A percentile compares a stretch with the other conserved stretches of the same genome.
These are phyloP conservation scores for Arthroderma sp. DNA, from an alignment of 2,329 filamentous ascomycete species.

Conservation along the genomic window DNA sequence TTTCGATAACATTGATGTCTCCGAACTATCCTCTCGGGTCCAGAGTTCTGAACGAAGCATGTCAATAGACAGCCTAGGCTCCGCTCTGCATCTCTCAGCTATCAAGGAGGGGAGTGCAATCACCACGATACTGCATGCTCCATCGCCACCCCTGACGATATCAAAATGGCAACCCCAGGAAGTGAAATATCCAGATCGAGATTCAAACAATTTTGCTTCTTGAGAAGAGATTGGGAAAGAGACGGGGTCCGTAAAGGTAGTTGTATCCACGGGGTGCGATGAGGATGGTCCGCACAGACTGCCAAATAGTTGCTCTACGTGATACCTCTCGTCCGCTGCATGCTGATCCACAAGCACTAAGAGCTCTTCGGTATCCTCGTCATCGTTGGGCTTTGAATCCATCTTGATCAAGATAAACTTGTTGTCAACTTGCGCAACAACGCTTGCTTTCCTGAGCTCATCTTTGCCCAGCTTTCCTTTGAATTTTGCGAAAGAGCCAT, in stretches of 20 bases:
- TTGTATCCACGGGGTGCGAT: conserved; percentile 14
- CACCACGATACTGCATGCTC: conserved; percentile 31
- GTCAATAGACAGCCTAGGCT: conserved; percentile 59
- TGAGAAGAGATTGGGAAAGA: conserved; percentile 49
- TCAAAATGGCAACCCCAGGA: conserved; percentile 65
- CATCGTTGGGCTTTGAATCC: conserved; percentile 1
- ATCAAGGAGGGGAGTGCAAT: conserved; percentile 56
- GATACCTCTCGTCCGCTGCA: conserved; percentile 78
- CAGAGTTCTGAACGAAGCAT: conserved; percentile 65
- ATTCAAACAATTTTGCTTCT: conserved; percentile 48
- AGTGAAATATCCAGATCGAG: conserved; percentile 44
- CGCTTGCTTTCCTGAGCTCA: conserved; percentile 44
- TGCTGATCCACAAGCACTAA: conserved; percentile 84
- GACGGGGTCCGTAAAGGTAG: conserved; percentile 38
- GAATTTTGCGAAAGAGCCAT: conserved; percentile 1
- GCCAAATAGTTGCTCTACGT: conserved; percentile 58
- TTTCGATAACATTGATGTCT: neutral
- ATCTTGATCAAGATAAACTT: conserved; percentile 70
- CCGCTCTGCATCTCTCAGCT: conserved; percentile 57
- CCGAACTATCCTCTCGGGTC: conserved; percentile 41
- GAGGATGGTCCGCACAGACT: conserved; percentile 35
- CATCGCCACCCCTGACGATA: conserved; percentile 15
- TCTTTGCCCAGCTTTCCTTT: conserved; percentile 43
- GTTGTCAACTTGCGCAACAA: conserved; percentile 72
- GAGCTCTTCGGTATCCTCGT: conserved; percentile 18